phyloP scores from a whole-genome alignment of 1,284 basidiomycete genomes.

The Ustilago shanxiensis region DNA sequence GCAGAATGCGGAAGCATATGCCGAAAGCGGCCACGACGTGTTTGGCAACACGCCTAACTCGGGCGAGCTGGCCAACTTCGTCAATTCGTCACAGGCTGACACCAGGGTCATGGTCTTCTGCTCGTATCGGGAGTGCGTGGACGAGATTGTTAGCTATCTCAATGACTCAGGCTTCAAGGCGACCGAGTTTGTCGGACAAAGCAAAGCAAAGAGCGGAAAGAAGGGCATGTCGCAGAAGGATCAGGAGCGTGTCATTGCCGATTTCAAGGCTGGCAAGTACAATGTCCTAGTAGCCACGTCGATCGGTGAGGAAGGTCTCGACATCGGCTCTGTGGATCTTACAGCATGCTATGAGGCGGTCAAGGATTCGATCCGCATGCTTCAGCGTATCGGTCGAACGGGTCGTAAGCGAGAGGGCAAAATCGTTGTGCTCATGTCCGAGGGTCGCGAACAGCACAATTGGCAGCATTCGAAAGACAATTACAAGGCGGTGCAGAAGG shows the following conservation, averaged over 20 bases:
- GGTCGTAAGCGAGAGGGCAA: constrained; percentile 91
- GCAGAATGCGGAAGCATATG: constrained; percentile 77
- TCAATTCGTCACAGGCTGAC: constrained; percentile 58
- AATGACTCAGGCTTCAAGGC: constrained; percentile 74
- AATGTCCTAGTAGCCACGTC: constrained; percentile 96
- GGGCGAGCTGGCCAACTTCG: constrained; percentile 26
- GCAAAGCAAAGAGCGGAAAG: constrained; percentile 83
- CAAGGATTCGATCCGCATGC: constrained; percentile 95
- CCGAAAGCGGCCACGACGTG: constrained; percentile 58
- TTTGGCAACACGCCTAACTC: constrained; percentile 58
- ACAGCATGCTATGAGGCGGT: constrained; percentile 97
- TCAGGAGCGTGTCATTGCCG: constrained; percentile 87
- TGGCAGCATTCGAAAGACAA: constrained; percentile 89
- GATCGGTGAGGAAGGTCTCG: constrained; percentile 98
- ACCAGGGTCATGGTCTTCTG: constrained; percentile 97
- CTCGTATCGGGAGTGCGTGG: constrained; percentile 86
- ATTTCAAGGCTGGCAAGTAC: constrained; percentile 87
- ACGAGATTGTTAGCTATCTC: constrained; percentile 81
- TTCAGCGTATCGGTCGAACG: constrained; percentile 95
- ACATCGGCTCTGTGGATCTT: constrained; percentile 98
- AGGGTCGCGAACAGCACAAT: constrained; percentile 89
- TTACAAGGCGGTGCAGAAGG: constrained; percentile 89
- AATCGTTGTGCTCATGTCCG: constrained; percentile 92
- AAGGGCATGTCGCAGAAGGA: constrained; percentile 92
- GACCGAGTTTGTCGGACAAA: constrained; percentile 94